Evolutionary conservation across 2,329 filamentous ascomycete genomes (phyloP).

Genomic region (Taxawa tesnikishii): DNA sequence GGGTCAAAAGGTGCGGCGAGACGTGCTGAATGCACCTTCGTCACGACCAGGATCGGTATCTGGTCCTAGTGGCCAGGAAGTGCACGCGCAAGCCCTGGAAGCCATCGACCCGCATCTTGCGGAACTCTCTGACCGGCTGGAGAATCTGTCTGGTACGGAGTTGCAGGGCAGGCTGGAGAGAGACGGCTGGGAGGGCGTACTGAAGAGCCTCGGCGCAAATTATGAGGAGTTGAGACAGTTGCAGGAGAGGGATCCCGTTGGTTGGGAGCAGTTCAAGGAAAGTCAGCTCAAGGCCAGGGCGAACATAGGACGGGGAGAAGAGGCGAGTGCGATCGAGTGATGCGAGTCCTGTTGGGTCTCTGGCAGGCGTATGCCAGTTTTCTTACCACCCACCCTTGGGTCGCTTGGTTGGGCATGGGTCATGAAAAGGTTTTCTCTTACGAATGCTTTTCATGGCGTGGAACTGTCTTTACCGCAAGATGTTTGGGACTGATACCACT

Average conservation of each 20-base stretch:
- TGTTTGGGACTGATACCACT: too few species aligned
- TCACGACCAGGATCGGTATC: not conserved
- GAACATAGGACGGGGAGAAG: constrained; percentile 9
- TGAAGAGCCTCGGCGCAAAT: constrained; percentile 52
- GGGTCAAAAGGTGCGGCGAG: constrained; percentile 52
- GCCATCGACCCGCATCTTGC: constrained; percentile 11
- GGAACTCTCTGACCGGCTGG: constrained; percentile 30
- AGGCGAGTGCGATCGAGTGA: too few species aligned
- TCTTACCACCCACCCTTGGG: too few species aligned
- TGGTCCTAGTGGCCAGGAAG: constrained; percentile 16
- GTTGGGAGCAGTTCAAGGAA: constrained; percentile 22
- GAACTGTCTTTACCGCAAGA: too few species aligned
- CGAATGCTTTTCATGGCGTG: too few species aligned
- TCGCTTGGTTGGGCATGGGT: too few species aligned
- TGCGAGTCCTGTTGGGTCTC: too few species aligned
- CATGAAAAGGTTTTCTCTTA: too few species aligned
- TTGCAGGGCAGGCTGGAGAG: constrained; percentile 48
- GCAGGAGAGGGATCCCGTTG: constrained; percentile 26
- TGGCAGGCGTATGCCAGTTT: too few species aligned
- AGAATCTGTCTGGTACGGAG: constrained; percentile 45
- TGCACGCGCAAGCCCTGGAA: constrained; percentile 7
- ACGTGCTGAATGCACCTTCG: constrained; percentile 41
- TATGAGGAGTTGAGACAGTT: constrained; percentile 54
- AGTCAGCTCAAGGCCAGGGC: constrained; percentile 21
- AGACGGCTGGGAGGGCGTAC: constrained; percentile 48